These are phyloP conservation scores for Candida smagusa DNA, from an alignment of 1,139 yeast species.

Conservation along the genomic window DNA sequence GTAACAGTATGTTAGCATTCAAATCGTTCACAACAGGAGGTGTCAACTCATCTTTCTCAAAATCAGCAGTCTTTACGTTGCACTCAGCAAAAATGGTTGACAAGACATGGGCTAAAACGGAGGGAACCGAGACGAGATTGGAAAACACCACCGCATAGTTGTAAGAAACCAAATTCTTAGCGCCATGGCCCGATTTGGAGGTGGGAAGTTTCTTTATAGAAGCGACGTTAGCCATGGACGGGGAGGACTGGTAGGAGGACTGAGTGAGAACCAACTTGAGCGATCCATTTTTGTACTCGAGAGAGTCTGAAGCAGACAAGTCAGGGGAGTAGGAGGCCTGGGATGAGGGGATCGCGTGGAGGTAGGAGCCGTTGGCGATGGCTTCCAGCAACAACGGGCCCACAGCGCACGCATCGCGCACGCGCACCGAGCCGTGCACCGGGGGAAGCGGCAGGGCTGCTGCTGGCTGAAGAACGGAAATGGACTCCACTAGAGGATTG, in stretches of 20 bases:
- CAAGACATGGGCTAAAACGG: slow-evolving; percentile 5
- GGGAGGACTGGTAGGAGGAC: slow-evolving; percentile 12
- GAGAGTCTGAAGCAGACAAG: slow-evolving; percentile 4
- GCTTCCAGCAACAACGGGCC: no score
- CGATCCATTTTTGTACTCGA: slow-evolving; percentile 6
- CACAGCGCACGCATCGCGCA: no score
- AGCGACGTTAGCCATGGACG: slow-evolving; percentile 11
- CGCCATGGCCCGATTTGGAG: slow-evolving; percentile 22
- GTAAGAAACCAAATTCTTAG: slow-evolving; percentile 14
- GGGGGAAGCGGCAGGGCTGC: not conserved
- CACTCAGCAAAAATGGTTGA: slow-evolving; percentile 1
- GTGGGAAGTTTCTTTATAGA: slow-evolving; percentile 13
- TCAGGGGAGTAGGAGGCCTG: slow-evolving; percentile 1
- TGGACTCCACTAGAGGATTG: slow-evolving; percentile 4
- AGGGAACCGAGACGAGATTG: slow-evolving; percentile 2
- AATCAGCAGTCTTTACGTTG: not conserved
- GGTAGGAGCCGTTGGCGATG: slow-evolving; percentile 2
- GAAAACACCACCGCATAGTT: slow-evolving; percentile 12
- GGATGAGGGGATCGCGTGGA: slow-evolving; percentile 6
- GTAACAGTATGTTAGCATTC: not conserved
- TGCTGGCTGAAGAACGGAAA: slow-evolving; percentile 2
- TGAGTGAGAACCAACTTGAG: slow-evolving; percentile 11
- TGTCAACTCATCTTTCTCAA: not conserved
- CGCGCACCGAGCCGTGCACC: not conserved
- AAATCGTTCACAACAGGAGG: not conserved